These are phyloP conservation scores for Phaseolus coccineus DNA, from an alignment of 331 rosid genomes.

Conservation along the genomic window DNA sequence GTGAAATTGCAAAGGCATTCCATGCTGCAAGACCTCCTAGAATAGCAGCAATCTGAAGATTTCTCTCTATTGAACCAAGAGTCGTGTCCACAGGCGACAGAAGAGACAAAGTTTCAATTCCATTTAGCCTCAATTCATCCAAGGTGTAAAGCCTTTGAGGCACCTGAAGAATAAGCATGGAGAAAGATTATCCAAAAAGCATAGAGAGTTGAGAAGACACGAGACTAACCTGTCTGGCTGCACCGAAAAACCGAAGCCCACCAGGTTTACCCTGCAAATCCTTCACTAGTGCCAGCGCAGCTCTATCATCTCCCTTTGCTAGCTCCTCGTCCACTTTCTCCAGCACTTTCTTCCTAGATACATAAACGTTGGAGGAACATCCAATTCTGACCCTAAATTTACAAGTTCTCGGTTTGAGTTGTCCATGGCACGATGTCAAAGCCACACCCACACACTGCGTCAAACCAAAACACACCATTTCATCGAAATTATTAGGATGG, in stretches of 20 bases:
- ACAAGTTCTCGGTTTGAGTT: constrained; percentile 32
- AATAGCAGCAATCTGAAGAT: constrained; percentile 72
- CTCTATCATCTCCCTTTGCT: constrained; percentile 70
- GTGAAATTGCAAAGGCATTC: constrained; percentile 63
- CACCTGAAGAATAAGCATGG: constrained; percentile 51
- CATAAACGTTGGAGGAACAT: constrained; percentile 62
- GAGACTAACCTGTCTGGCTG: constrained; percentile 76
- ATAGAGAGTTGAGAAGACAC: neutral
- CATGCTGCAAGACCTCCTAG: constrained; percentile 71
- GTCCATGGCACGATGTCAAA: constrained; percentile 42
- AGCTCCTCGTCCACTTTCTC: constrained; percentile 74
- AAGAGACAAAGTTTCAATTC: constrained; percentile 84
- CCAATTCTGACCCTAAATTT: constrained; percentile 37
- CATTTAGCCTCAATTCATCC: constrained; percentile 93
- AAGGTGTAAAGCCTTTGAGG: constrained; percentile 94
- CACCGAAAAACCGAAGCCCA: constrained; percentile 81
- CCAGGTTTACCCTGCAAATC: constrained; percentile 70
- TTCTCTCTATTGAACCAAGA: constrained; percentile 86
- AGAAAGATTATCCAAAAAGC: neutral
- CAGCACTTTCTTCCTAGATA: constrained; percentile 59
- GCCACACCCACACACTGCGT: constrained; percentile 54
- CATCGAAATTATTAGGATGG: neutral
- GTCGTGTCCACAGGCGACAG: constrained; percentile 82
- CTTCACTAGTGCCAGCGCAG: constrained; percentile 74
- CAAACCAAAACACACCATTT: constrained; percentile 51